These are phyloP conservation scores for Crithidia thermophila DNA, from an alignment of 208 protist species.

Conservation along the genomic window DNA sequence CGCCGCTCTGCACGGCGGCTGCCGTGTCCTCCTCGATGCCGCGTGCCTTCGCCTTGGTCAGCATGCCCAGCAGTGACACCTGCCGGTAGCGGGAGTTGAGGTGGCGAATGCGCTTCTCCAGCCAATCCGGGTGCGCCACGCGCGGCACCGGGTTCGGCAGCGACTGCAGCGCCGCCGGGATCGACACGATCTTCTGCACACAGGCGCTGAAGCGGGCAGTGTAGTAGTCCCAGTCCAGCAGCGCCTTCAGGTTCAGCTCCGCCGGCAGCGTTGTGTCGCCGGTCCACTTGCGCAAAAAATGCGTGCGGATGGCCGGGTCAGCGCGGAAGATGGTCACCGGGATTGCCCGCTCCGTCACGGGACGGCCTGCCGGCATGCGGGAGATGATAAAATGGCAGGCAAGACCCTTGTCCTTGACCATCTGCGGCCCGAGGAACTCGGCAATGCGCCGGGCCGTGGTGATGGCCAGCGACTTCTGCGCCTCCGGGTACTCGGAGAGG, in stretches of 20 bases:
- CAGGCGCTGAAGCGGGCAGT: constrained; percentile 94
- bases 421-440: constrained; percentile 98
- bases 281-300: constrained; percentile 97
- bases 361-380: constrained; percentile 92
- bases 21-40: constrained; percentile 7
- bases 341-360: constrained; percentile 98
- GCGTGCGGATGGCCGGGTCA: constrained; percentile 81
- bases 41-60: constrained; percentile 28
- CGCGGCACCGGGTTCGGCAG: constrained; percentile 97
- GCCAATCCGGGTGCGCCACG: constrained; percentile 98
- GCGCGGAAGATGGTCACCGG: constrained; percentile 98
- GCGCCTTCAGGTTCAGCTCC: constrained; percentile 78
- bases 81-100: constrained; percentile 82
- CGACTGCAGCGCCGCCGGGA: constrained; percentile 98
- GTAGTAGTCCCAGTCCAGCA: constrained; percentile 99
- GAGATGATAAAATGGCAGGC: constrained; percentile 98
- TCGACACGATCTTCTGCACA: constrained; percentile 99
- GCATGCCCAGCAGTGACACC: constrained; percentile 63
- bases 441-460: constrained; percentile 97
- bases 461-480: constrained; percentile 99
- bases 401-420: constrained; percentile 98
- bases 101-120: constrained; percentile 92
- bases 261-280: constrained; percentile 67
- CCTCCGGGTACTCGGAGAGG: constrained; percentile 96
- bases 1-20: not conserved